Evolutionary conservation across 2,329 filamentous ascomycete species (phyloP), one percentile per base, ranked within the genome.

Genomic region (Aotearoamyces nothofagi): DNA sequence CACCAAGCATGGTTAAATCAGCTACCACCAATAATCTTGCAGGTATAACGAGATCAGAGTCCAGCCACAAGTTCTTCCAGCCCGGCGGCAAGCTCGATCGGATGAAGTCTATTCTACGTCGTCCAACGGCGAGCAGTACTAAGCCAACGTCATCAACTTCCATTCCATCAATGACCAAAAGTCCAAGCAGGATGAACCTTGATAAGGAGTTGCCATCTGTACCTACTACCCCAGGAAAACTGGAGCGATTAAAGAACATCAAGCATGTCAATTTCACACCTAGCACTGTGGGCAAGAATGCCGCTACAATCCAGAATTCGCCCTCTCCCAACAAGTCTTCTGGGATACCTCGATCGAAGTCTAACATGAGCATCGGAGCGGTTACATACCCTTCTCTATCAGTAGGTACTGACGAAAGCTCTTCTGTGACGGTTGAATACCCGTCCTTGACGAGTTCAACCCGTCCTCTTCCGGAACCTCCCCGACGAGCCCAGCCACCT

Each of bases 211-310:
- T 73, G 17, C 63, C 63, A 29, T 47, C 58, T 3, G 48, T 61
- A 11, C 61, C 66, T 5, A 73, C 70, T 4, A 82, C 78, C 1
- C 78, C 78, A 5, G 25, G 30, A 24, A 30, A 29, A 22, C 27
- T 30, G 24, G 31, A 31, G 12, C 38, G 74, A 17, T 66, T 73
- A 14, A 79, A 73, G 51, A 47, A 60, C 20, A 50, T 55, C 11
- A 92, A 92, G 57, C 76, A 69, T 32, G 81, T 92, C 19, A 74
- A 79, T 28, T 93, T 92, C 44, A 83, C 78, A 0, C 76, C 75
- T 0, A 73, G 71, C 35, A 74, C 75, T 5, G 27, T 38, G 9
- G 39, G 37, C 19, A 66, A 80, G 37, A 54, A 56, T 11, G 52
- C 56, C 6, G 49, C 53, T 0, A 40, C 56, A 27, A 27, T 33